A percentile compares a stretch with the other conserved stretches of the same genome.
phyloP scores from a whole-genome alignment of 176 grass and related monocot genomes.

The Musa acuminata region DNA sequence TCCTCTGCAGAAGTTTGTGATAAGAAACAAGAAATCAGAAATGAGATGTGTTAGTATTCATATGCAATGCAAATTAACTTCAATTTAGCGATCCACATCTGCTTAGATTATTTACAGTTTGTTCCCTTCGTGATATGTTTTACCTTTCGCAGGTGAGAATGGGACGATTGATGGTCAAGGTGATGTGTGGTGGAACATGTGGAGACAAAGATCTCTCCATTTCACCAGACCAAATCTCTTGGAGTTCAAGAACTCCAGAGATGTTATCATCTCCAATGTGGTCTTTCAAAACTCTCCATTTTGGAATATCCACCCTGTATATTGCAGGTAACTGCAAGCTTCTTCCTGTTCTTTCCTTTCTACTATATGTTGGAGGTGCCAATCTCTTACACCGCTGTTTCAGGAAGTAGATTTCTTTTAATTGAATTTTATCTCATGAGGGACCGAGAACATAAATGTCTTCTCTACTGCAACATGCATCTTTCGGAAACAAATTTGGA shows the following conservation, averaged over 20 bases:
- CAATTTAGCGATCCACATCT: too few species aligned
- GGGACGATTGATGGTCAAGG: slow-evolving; percentile 82
- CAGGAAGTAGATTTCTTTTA: not conserved
- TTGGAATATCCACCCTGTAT: slow-evolving; percentile 93
- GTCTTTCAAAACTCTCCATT: slow-evolving; percentile 77
- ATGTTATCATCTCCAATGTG: slow-evolving; percentile 72
- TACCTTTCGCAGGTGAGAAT: slow-evolving; percentile 34
- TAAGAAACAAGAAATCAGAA: too few species aligned
- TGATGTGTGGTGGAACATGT: slow-evolving; percentile 94
- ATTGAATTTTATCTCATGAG: too few species aligned
- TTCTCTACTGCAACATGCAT: too few species aligned
- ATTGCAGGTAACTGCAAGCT: slow-evolving; percentile 37
- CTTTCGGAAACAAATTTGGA: too few species aligned
- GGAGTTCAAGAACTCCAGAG: slow-evolving; percentile 78
- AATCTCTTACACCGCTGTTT: not conserved
- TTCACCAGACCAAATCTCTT: slow-evolving; percentile 61
- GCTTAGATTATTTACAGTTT: not conserved
- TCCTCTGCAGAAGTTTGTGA: too few species aligned
- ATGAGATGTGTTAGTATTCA: too few species aligned
- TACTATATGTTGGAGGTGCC: not conserved
- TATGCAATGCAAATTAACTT: not conserved
- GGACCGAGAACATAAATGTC: too few species aligned
- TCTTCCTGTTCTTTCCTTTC: not conserved
- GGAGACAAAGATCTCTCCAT: slow-evolving; percentile 52
- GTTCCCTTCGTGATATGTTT: not conserved